Percentiles rank a stretch among this genome's conserved stretches.
Conservation (phyloP, 108 stramenopile species). For the Bacterosira constricta region DNA sequence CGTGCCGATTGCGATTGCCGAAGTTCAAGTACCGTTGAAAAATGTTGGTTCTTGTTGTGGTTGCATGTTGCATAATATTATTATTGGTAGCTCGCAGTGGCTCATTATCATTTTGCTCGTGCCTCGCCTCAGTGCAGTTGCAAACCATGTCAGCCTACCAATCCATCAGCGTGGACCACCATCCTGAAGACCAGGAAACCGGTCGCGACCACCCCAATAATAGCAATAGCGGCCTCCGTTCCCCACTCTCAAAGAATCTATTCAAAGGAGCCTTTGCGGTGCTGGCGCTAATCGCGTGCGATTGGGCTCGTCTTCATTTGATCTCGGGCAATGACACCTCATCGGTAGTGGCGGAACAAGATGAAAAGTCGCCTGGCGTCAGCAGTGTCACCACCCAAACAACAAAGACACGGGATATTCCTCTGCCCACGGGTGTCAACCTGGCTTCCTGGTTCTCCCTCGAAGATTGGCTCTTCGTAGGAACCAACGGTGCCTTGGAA, state of each 20-base stretch:
- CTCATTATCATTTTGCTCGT: too few relatives aligned
- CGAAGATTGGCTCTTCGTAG: slow-evolving; percentile 84
- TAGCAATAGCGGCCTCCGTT: background rate
- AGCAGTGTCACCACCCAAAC: background rate
- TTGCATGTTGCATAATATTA: too few relatives aligned
- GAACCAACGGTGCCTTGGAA: slow-evolving; percentile 63
- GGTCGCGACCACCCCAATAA: background rate
- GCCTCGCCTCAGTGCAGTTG: too few relatives aligned
- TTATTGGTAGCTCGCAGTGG: too few relatives aligned
- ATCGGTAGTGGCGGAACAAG: background rate
- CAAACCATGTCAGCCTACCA: slow-evolving; percentile 31
- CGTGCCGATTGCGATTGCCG: too few relatives aligned
- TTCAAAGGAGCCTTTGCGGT: too few relatives aligned
- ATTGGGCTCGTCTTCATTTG: background rate
- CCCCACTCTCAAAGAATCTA: background rate
- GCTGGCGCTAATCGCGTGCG: background rate
- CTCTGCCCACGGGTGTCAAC: slow-evolving; percentile 73
- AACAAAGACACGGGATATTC: background rate
- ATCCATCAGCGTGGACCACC: slow-evolving; percentile 23
- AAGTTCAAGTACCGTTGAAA: too few relatives aligned
- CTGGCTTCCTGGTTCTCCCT: slow-evolving; percentile 77
- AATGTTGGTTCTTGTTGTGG: too few relatives aligned
- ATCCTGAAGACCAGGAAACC: background rate
- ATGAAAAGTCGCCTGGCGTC: background rate
- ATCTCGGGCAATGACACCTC: background rate